Percentiles rank a stretch among this genome's conserved stretches.
These are phyloP conservation scores for Mycena polygramma DNA, from an alignment of 768 basidiomycete species.

Conservation along the genomic window DNA sequence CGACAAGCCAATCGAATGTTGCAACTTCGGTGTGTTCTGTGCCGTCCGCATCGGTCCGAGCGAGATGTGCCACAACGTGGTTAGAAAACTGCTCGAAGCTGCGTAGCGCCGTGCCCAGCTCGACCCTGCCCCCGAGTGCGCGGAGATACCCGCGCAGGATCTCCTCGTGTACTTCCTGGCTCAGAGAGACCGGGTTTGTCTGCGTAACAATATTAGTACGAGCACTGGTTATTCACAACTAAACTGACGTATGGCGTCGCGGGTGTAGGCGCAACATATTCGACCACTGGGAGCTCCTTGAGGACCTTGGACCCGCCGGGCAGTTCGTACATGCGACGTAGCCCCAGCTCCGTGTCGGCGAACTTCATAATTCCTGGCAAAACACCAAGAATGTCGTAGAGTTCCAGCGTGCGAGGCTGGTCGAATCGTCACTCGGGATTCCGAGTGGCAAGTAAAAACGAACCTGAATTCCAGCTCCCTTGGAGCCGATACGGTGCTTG, in stretches of 20 bases:
- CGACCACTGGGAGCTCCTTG: slow-evolving; percentile 12
- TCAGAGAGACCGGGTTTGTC: slow-evolving; percentile 37
- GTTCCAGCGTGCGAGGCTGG: slow-evolving; percentile 37
- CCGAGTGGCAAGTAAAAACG: not conserved
- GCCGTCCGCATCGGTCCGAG: slow-evolving; percentile 35
- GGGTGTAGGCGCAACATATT: slow-evolving; percentile 35
- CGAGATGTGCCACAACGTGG: slow-evolving; percentile 47
- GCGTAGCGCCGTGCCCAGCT: slow-evolving; percentile 49
- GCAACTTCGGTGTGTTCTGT: slow-evolving; percentile 44
- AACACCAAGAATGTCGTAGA: slow-evolving; percentile 42
- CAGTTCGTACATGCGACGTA: slow-evolving; percentile 23
- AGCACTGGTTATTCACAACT: not conserved
- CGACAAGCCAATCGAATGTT: slow-evolving; percentile 51
- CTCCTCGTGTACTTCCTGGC: slow-evolving; percentile 44
- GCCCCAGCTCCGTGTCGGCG: not conserved
- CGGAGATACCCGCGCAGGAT: slow-evolving; percentile 47
- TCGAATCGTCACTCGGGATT: not conserved
- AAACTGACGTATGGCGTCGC: slow-evolving; percentile 37
- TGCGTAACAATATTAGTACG: slow-evolving; percentile 12
- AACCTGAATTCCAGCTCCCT: slow-evolving; percentile 45
- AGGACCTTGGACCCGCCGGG: slow-evolving; percentile 20
- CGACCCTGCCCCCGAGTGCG: slow-evolving; percentile 47
- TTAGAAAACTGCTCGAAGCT: slow-evolving; percentile 49
- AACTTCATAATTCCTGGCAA: slow-evolving; percentile 31
- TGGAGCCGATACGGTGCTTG: slow-evolving; percentile 37